Conservation (phyloP, 495 filamentous ascomycete species). For the Geopyxis carbonaria region DNA sequence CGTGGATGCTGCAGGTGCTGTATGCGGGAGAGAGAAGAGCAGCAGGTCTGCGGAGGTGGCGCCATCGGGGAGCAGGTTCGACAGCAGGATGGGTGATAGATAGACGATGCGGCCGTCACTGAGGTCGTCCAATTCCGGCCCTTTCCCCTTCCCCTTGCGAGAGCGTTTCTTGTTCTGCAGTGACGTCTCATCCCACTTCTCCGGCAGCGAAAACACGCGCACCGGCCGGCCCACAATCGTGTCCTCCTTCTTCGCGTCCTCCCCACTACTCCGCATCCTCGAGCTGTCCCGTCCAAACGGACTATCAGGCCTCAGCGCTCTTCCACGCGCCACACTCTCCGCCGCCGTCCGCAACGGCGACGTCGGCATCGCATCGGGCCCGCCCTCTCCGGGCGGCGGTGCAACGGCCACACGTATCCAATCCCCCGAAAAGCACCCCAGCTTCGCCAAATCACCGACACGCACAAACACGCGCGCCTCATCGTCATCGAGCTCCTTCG, state of each 20-base stretch:
- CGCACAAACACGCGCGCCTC: slow-evolving; percentile 83
- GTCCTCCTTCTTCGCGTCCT: slow-evolving; percentile 1
- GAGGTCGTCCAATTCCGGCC: slow-evolving; percentile 32
- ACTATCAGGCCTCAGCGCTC: slow-evolving; percentile 32
- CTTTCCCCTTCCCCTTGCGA: slow-evolving; percentile 27
- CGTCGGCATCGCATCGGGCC: slow-evolving; percentile 6
- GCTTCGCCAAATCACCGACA: slow-evolving; percentile 60
- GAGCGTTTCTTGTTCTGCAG: slow-evolving; percentile 21
- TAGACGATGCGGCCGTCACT: slow-evolving; percentile 47
- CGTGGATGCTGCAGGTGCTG: slow-evolving; percentile 29
- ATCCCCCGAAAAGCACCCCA: slow-evolving; percentile 92
- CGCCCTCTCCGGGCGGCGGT: slow-evolving; percentile 32
- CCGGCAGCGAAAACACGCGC: slow-evolving; percentile 73
- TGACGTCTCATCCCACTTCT: slow-evolving; percentile 33
- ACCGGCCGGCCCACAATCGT: slow-evolving; percentile 50
- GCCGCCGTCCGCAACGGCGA: slow-evolving; percentile 18
- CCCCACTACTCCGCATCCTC: no score
- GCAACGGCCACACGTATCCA: slow-evolving; percentile 76
- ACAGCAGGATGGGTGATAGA: slow-evolving; percentile 67
- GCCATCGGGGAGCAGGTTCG: slow-evolving; percentile 41
- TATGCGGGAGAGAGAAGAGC: slow-evolving; percentile 41
- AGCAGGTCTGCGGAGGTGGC: slow-evolving; percentile 31
- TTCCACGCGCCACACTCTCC: slow-evolving; percentile 16
- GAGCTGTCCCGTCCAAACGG: slow-evolving; percentile 8
- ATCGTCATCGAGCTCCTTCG: slow-evolving; percentile 57